Evolutionary conservation across 805 yeast genomes (phyloP).

Genomic region (Schwanniomyces polymorphus): DNA sequence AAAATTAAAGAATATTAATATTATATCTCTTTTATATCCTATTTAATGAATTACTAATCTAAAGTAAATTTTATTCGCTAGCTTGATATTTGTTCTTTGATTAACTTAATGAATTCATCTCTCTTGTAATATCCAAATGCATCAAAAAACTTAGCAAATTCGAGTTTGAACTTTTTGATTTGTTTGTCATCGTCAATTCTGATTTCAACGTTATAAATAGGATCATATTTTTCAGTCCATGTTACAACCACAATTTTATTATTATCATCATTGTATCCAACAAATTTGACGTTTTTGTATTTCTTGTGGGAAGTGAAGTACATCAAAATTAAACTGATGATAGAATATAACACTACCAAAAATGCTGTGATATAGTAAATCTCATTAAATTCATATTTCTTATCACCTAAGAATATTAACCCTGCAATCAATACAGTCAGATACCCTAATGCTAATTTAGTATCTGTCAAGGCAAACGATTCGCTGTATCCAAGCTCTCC

Average conservation of each 20-base stretch:
- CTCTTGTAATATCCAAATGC: constrained; percentile 44
- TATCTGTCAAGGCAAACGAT: constrained; percentile 45
- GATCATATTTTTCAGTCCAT: constrained; percentile 44
- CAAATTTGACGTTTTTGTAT: constrained; percentile 47
- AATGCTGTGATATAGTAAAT: constrained; percentile 31
- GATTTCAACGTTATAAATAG: constrained; percentile 41
- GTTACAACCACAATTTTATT: constrained; percentile 41
- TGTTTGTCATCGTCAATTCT: constrained; percentile 23
- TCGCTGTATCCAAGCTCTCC: constrained; percentile 48
- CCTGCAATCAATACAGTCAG: constrained; percentile 48
- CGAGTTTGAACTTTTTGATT: constrained; percentile 19
- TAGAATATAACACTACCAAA: constrained; percentile 38
- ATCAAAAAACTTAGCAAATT: constrained; percentile 46
- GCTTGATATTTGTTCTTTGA: constrained; percentile 7
- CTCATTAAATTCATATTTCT: constrained; percentile 46
- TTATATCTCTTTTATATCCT: not conserved
- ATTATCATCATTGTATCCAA: constrained; percentile 36
- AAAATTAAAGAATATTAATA: constrained; percentile 19
- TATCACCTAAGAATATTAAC: constrained; percentile 47
- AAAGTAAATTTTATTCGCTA: too few relatives aligned
- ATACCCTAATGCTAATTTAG: constrained; percentile 51
- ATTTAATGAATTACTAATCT: not conserved
- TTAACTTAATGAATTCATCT: constrained; percentile 13
- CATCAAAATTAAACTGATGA: constrained; percentile 31
- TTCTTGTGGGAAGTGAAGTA: constrained; percentile 29